phyloP scores from a whole-genome alignment of 2,329 filamentous ascomycete genomes.

The Colletotrichum sp. region DNA sequence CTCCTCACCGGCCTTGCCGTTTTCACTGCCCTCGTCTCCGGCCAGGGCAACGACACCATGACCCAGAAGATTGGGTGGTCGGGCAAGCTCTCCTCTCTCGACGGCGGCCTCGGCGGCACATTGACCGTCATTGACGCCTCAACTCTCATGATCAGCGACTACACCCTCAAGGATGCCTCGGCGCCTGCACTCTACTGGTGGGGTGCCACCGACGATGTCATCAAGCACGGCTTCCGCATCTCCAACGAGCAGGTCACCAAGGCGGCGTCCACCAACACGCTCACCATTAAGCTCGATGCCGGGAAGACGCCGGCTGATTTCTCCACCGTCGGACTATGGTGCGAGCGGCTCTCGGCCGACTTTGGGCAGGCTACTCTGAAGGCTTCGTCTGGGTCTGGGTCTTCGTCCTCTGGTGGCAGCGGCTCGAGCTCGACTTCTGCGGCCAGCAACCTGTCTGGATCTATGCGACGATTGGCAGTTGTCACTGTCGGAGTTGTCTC shows the following conservation, averaged over 20 bases:
- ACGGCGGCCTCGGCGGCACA: conserved; percentile 28
- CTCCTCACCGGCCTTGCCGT: conserved; percentile 7
- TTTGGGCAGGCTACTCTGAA: neutral
- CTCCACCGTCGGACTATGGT: neutral
- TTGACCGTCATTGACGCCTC: conserved; percentile 26
- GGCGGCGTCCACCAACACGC: conserved; percentile 16
- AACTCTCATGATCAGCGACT: conserved; percentile 24
- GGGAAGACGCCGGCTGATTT: conserved; percentile 28
- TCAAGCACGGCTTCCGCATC: conserved; percentile 30
- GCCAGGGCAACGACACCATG: neutral
- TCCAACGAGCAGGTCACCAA: conserved; percentile 26
- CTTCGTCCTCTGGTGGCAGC: neutral
- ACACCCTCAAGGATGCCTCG: conserved; percentile 28
- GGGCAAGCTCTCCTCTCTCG: conserved; percentile 24
- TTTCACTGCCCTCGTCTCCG: conserved; percentile 1
- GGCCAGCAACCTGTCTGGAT: neutral
- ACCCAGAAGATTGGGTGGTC: conserved; percentile 20
- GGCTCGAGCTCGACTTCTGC: neutral
- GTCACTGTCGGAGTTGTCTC: neutral
- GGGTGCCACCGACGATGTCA: conserved; percentile 23
- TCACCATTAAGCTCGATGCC: conserved; percentile 27
- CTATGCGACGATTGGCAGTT: neutral
- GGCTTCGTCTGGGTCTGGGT: neutral
- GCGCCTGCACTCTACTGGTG: conserved; percentile 33
- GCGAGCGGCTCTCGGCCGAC: neutral